Conservation (phyloP, 225 moss, liverwort and hornwort species). For the Straminergon stramineum region DNA sequence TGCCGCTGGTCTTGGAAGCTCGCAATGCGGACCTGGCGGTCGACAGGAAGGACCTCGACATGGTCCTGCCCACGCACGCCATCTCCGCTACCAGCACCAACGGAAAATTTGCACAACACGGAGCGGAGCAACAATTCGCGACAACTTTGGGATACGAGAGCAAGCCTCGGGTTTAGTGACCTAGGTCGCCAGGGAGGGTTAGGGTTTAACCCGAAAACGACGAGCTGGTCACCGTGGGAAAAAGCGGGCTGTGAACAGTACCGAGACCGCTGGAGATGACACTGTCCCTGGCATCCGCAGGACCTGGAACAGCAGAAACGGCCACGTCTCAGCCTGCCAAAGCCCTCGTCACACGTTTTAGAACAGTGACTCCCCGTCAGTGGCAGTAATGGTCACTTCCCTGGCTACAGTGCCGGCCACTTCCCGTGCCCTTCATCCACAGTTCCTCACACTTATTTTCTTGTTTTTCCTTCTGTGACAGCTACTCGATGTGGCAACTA, state of each 20-base stretch:
- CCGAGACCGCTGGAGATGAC: not conserved
- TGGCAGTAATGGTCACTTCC: no score
- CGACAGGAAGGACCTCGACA: constrained; percentile 36
- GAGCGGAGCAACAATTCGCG: not conserved
- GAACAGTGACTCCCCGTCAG: not conserved
- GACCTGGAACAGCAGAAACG: not conserved
- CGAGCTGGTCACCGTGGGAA: not conserved
- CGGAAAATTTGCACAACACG: not conserved
- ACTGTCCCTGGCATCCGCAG: not conserved
- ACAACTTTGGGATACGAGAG: not conserved
- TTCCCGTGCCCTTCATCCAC: not conserved
- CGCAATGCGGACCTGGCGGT: constrained; percentile 38
- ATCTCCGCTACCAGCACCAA: not conserved
- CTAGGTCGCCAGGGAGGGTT: not conserved
- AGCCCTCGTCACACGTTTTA: not conserved
- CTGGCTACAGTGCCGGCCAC: not conserved
- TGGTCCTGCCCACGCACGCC: constrained; percentile 38
- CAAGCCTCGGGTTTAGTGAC: not conserved
- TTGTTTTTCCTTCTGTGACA: not conserved
- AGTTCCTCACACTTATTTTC: not conserved
- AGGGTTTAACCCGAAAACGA: not conserved
- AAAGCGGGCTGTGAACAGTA: not conserved
- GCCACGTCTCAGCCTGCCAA: not conserved
- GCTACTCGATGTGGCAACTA: no score
- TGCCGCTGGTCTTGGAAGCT: constrained; percentile 1